phyloP scores from a whole-genome alignment of 805 yeast genomes.

The Dipodascopsis tothii region DNA sequence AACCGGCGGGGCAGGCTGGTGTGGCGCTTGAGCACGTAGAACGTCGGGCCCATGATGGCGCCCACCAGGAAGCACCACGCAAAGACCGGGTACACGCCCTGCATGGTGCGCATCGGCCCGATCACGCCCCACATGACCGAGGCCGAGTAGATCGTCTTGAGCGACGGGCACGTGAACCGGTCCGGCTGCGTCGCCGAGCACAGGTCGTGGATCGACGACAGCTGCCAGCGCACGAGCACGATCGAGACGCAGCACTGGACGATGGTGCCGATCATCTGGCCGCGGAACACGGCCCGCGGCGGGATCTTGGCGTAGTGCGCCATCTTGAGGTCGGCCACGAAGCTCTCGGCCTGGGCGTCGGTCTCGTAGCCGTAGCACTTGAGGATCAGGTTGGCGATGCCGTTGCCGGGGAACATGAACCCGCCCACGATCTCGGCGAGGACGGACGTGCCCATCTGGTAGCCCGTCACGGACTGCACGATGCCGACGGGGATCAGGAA shows the following conservation, averaged over 20 bases:
- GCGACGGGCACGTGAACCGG: conserved; percentile 44
- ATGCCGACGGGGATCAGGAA: conserved; percentile 57
- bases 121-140: conserved; percentile 59
- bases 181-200: conserved; percentile 40
- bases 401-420: conserved; percentile 53
- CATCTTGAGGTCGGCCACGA: conserved; percentile 50
- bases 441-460: conserved; percentile 51
- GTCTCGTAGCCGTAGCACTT: conserved; percentile 47
- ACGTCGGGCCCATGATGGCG: conserved; percentile 30
- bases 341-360: conserved; percentile 44
- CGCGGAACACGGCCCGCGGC: conserved; percentile 52
- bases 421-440: conserved; percentile 59
- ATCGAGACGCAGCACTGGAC: conserved; percentile 41
- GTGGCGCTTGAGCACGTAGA: not conserved
- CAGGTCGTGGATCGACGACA: conserved; percentile 34
- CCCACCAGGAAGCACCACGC: conserved; percentile 59
- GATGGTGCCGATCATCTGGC: conserved; percentile 40
- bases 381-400: conserved; percentile 56
- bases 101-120: conserved; percentile 57
- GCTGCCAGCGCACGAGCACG: conserved; percentile 39
- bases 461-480: conserved; percentile 57
- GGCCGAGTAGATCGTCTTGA: conserved; percentile 45
- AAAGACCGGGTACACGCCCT: conserved; percentile 46
- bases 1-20: not conserved
- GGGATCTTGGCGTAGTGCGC: conserved; percentile 61